Evolutionary conservation across 129 eudicot genomes (phyloP).

Genomic region (Silybum marianum): DNA sequence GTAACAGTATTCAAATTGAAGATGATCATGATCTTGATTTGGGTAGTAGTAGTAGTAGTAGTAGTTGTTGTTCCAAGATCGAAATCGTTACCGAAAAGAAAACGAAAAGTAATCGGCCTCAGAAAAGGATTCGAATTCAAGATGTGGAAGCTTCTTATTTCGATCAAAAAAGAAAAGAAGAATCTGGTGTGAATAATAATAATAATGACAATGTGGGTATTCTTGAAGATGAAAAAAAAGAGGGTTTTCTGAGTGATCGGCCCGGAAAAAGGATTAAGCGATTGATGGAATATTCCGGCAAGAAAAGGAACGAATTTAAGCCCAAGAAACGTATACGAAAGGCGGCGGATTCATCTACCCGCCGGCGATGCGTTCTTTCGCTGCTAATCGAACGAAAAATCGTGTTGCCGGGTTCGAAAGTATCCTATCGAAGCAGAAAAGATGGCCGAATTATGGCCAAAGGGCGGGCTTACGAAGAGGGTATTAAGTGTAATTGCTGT

Average conservation of each 20-base stretch:
- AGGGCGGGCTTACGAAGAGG: constrained; percentile 55
- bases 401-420: constrained; percentile 40
- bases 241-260: background rate
- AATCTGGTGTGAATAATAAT: background rate
- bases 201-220: background rate
- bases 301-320: background rate
- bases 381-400: constrained; percentile 51
- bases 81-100: background rate
- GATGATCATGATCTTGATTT: constrained; percentile 15
- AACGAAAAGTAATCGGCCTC: background rate
- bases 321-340: constrained; percentile 18
- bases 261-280: background rate
- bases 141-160: background rate
- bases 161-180: background rate
- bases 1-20: constrained; percentile 15
- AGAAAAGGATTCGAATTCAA: background rate
- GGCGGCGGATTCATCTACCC: constrained; percentile 10
- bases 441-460: constrained; percentile 31
- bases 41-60: background rate
- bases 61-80: background rate
- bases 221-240: background rate
- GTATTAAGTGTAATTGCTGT: constrained; percentile 74
- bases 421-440: constrained; percentile 37
- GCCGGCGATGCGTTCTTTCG: constrained; percentile 36
- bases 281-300: background rate